Evolutionary conservation across 2,329 filamentous ascomycete genomes (phyloP).

Genomic region (Fusarium metavorans): DNA sequence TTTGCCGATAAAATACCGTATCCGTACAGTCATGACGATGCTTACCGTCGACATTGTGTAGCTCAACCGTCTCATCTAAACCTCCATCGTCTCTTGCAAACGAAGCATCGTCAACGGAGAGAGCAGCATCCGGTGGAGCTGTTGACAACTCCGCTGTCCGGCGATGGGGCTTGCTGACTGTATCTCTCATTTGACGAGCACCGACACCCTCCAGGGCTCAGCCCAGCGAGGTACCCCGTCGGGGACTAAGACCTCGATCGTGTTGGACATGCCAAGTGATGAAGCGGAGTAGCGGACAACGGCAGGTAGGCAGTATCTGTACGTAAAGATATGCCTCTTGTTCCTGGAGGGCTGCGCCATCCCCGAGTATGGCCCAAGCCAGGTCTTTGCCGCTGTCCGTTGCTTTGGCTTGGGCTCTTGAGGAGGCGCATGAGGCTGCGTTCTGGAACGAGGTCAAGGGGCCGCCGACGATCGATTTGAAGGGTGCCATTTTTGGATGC

Average conservation of each 20-base stretch:
- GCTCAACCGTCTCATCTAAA: neutral
- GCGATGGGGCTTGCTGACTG: constrained; percentile 13
- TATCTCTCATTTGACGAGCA: constrained; percentile 15
- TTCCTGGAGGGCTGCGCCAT: constrained; percentile 9
- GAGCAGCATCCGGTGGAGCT: constrained; percentile 13
- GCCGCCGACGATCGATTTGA: neutral
- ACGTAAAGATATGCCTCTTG: neutral
- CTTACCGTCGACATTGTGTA: neutral
- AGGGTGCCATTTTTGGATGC: constrained; percentile 7
- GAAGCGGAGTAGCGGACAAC: neutral
- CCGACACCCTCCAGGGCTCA: constrained; percentile 4
- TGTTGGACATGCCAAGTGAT: constrained; percentile 12
- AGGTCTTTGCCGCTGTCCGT: neutral
- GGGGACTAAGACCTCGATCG: neutral
- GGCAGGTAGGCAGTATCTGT: neutral
- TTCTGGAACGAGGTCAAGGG: constrained; percentile 22
- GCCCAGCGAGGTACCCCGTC: neutral
- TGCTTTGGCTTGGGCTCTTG: constrained; percentile 1
- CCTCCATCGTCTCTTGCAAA: constrained; percentile 3
- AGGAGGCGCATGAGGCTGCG: constrained; percentile 17
- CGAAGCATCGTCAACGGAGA: constrained; percentile 7
- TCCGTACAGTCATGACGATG: neutral
- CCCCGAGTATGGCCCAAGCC: neutral
- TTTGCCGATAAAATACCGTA: neutral
- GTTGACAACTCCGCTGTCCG: constrained; percentile 17